A percentile compares a stretch with the other conserved stretches of the same genome.
These are phyloP conservation scores for Endoconidiophora polonica DNA, from an alignment of 2,329 filamentous ascomycete genomes.

Conservation along the genomic window DNA sequence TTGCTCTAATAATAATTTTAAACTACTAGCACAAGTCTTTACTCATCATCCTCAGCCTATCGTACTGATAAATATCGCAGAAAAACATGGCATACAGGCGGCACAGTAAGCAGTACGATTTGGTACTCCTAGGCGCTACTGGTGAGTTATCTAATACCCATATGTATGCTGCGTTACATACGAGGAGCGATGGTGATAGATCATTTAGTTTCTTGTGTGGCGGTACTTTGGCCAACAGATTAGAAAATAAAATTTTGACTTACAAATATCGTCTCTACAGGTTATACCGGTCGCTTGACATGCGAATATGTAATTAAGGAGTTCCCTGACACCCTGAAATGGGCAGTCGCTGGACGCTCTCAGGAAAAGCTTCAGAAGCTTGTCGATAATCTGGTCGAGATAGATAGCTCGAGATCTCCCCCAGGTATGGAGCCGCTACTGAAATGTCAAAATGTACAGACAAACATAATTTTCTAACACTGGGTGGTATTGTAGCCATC, in stretches of 20 bases:
- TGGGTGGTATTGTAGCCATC: constrained; percentile 23
- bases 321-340: constrained; percentile 62
- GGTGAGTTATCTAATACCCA: constrained; percentile 24
- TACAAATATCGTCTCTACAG: constrained; percentile 22
- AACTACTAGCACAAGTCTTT: background rate
- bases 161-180: background rate
- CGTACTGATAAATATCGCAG: no score
- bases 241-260: background rate
- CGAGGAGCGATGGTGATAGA: no score
- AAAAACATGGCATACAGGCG: background rate
- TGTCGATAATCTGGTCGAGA: constrained; percentile 50
- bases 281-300: constrained; percentile 68
- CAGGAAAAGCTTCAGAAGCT: constrained; percentile 54
- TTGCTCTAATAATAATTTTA: no score
- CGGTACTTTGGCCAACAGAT: no score
- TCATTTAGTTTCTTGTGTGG: no score
- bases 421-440: constrained; percentile 37
- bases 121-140: constrained; percentile 41
- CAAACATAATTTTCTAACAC: background rate
- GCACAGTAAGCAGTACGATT: constrained; percentile 28
- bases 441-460: background rate
- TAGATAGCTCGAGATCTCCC: constrained; percentile 43
- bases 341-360: constrained; percentile 80
- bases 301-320: constrained; percentile 57
- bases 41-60: background rate